A percentile compares a stretch with the other conserved stretches of the same genome.
phyloP scores from a whole-genome alignment of 306 rosid genomes.

The Styphnolobium japonicum region DNA sequence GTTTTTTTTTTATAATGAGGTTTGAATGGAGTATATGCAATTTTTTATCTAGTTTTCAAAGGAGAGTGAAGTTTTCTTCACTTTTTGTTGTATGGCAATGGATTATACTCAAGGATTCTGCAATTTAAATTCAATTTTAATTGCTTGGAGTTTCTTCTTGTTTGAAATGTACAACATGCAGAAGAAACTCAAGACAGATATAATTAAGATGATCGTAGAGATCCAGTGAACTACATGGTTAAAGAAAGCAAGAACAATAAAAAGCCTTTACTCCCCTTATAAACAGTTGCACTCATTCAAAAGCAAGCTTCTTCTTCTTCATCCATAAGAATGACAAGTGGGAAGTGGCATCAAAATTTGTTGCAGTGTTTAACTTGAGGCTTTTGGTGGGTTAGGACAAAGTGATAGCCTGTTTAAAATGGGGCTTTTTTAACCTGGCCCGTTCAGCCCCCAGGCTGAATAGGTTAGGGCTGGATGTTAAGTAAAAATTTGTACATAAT shows the following conservation, averaged over 20 bases:
- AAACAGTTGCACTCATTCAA: neutral
- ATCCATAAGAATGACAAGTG: neutral
- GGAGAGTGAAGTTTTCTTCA: neutral
- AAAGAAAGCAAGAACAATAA: too few species aligned
- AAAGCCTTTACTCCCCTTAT: neutral
- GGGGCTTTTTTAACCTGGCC: too few species aligned
- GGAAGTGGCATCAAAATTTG: neutral
- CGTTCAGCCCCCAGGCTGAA: too few species aligned
- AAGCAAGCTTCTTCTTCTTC: neutral
- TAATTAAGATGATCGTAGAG: neutral
- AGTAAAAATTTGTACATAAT: neutral
- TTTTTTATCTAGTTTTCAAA: neutral
- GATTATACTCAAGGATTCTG: neutral
- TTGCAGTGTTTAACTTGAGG: neutral
- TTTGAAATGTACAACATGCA: conserved; percentile 16
- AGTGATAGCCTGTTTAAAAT: neutral
- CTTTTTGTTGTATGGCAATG: neutral
- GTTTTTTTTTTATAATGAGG: neutral
- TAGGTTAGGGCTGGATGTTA: neutral
- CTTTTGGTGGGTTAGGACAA: neutral
- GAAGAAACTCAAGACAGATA: neutral
- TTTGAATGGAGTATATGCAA: neutral
- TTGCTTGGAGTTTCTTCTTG: neutral
- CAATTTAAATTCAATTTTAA: neutral
- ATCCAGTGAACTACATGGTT: neutral